phyloP scores from a whole-genome alignment of 495 filamentous ascomycete genomes.

The Neurospora discreta region DNA sequence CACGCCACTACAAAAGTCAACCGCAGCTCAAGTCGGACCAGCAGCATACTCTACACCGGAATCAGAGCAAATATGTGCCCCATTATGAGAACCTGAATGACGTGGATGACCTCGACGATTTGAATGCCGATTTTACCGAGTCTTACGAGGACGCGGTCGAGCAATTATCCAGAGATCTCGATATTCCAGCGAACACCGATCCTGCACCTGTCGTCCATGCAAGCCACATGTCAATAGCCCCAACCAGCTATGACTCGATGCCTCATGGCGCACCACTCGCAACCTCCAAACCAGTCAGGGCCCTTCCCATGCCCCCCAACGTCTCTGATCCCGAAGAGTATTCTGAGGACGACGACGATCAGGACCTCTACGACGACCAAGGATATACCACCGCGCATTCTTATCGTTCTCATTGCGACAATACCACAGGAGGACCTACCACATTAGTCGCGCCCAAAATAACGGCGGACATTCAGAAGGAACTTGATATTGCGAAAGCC shows the following conservation, averaged over 20 bases:
- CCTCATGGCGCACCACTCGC: not conserved
- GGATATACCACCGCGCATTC: conserved; percentile 71
- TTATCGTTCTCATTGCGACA: conserved; percentile 61
- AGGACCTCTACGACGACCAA: conserved; percentile 72
- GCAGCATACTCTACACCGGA: conserved; percentile 16
- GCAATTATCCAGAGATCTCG: conserved; percentile 14
- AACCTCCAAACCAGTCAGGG: conserved; percentile 7
- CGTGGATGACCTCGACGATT: conserved; percentile 13
- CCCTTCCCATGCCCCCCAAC: conserved; percentile 6
- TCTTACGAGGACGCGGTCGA: conserved; percentile 35
- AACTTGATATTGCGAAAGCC: conserved; percentile 58
- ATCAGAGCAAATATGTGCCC: conserved; percentile 21
- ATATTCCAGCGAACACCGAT: conserved; percentile 1
- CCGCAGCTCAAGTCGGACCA: conserved; percentile 21
- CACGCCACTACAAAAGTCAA: conserved; percentile 37
- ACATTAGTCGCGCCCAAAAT: conserved; percentile 63
- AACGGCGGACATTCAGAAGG: conserved; percentile 47
- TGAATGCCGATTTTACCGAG: conserved; percentile 26
- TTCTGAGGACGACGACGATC: conserved; percentile 66
- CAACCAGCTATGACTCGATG: conserved; percentile 1
- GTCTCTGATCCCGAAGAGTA: conserved; percentile 57
- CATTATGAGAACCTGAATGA: conserved; percentile 13
- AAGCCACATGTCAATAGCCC: not conserved
- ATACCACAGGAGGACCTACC: conserved; percentile 60
- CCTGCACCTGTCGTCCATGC: not conserved